phyloP scores from a whole-genome alignment of 208 protist genomes.

The Leishmania guyanensis region DNA sequence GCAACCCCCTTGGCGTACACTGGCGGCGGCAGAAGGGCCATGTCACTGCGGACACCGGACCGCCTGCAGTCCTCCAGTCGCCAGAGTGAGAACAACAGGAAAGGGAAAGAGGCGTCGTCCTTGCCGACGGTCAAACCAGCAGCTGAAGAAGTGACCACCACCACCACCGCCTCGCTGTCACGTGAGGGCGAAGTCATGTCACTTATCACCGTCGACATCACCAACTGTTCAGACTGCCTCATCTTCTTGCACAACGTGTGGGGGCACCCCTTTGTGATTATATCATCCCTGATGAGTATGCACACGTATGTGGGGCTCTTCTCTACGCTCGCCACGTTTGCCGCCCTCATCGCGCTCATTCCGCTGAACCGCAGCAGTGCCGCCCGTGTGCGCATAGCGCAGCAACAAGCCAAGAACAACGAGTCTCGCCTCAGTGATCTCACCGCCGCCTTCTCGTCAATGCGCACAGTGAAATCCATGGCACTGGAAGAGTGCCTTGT shows the following conservation, averaged over 20 bases:
- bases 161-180: conserved; percentile 20
- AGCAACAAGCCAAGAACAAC: conserved; percentile 55
- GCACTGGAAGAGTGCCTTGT: conserved; percentile 55
- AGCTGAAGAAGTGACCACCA: conserved; percentile 6
- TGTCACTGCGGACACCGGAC: neutral
- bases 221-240: conserved; percentile 61
- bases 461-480: conserved; percentile 82
- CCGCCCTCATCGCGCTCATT: conserved; percentile 48
- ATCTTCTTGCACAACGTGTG: conserved; percentile 82
- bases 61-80: conserved; percentile 12
- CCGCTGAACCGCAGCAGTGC: conserved; percentile 60
- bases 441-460: conserved; percentile 53
- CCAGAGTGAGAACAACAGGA: conserved; percentile 11
- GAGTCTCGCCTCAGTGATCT: conserved; percentile 62
- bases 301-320: conserved; percentile 69
- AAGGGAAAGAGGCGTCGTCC: conserved; percentile 7
- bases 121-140: conserved; percentile 6
- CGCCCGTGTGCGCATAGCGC: conserved; percentile 49
- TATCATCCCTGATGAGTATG: conserved; percentile 61
- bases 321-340: conserved; percentile 57
- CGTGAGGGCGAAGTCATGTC: conserved; percentile 60
- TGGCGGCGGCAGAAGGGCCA: conserved; percentile 1
- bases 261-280: conserved; percentile 66
- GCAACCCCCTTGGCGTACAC: conserved; percentile 43
- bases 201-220: conserved; percentile 67